phyloP scores from a whole-genome alignment of 805 yeast genomes.

The Priceomyces haplophilus region DNA sequence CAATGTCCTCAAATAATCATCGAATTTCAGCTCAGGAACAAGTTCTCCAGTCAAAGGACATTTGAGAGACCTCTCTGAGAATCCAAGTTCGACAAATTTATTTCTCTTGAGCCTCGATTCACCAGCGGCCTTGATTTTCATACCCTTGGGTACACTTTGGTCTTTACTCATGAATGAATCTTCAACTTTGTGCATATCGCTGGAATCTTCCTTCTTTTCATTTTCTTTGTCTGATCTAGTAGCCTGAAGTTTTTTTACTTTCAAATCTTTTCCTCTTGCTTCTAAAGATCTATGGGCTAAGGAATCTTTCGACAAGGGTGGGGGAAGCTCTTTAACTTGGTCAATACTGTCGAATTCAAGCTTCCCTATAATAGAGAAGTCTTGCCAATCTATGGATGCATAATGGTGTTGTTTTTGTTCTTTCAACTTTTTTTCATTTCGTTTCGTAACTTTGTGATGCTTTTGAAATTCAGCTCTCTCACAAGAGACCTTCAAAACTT shows the following conservation, averaged over 20 bases:
- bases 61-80: constrained; percentile 40
- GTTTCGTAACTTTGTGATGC: constrained; percentile 27
- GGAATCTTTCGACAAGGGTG: constrained; percentile 56
- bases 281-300: constrained; percentile 61
- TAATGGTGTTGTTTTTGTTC: constrained; percentile 48
- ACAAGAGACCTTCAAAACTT: constrained; percentile 47
- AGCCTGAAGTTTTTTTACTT: constrained; percentile 7
- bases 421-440: constrained; percentile 26
- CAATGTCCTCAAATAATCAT: constrained; percentile 64
- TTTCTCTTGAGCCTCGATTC: constrained; percentile 50
- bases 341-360: constrained; percentile 64
- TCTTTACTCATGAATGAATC: background rate
- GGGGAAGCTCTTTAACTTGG: constrained; percentile 50
- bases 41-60: constrained; percentile 79
- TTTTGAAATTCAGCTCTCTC: constrained; percentile 55
- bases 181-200: background rate
- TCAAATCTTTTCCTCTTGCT: constrained; percentile 39
- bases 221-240: constrained; percentile 6
- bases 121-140: constrained; percentile 71
- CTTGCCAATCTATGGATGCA: constrained; percentile 86
- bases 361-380: constrained; percentile 68
- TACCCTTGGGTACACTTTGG: constrained; percentile 39
- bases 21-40: constrained; percentile 69
- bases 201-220: constrained; percentile 6
- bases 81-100: background rate